phyloP scores from a whole-genome alignment of 345 rosid species.

The Camelina laxa region DNA sequence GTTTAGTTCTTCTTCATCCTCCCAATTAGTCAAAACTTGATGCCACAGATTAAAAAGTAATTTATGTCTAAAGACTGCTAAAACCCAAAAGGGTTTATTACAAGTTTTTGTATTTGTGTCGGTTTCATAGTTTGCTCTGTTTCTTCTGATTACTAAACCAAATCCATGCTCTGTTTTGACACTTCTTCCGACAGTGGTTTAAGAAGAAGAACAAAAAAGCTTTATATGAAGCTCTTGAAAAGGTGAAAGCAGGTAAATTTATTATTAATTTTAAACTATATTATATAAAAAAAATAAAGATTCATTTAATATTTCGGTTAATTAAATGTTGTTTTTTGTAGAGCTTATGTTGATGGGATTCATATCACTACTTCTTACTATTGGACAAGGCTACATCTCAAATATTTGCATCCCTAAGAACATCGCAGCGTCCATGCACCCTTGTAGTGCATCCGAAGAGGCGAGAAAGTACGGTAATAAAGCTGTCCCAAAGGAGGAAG shows the following conservation, averaged over 20 bases:
- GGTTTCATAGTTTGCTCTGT: conserved; percentile 6
- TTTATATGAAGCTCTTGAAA: conserved; percentile 85
- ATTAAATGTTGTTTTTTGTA: conserved; percentile 34
- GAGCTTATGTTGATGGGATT: conserved; percentile 94
- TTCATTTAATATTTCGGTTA: not conserved
- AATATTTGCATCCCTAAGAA: conserved; percentile 63
- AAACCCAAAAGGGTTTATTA: conserved; percentile 1
- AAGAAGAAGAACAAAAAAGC: conserved; percentile 67
- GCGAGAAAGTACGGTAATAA: not conserved
- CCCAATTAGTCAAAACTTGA: not conserved
- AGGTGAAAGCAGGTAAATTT: conserved; percentile 80
- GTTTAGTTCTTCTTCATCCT: conserved; percentile 1
- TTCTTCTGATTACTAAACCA: conserved; percentile 17
- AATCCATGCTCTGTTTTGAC: conserved; percentile 10
- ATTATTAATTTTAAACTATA: not conserved
- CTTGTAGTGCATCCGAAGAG: conserved; percentile 50
- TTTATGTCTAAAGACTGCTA: not conserved
- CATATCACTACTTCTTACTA: conserved; percentile 77
- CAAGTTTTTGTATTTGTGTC: not conserved
- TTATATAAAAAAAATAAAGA: not conserved
- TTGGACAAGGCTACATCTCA: conserved; percentile 56
- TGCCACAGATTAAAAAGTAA: too few species aligned
- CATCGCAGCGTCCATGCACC: conserved; percentile 68
- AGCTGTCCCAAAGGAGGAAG: not conserved
- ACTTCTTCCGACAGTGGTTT: conserved; percentile 61